Evolutionary conservation across 495 filamentous ascomycete species (phyloP).

Genomic region (Aspergillus ostianus): DNA sequence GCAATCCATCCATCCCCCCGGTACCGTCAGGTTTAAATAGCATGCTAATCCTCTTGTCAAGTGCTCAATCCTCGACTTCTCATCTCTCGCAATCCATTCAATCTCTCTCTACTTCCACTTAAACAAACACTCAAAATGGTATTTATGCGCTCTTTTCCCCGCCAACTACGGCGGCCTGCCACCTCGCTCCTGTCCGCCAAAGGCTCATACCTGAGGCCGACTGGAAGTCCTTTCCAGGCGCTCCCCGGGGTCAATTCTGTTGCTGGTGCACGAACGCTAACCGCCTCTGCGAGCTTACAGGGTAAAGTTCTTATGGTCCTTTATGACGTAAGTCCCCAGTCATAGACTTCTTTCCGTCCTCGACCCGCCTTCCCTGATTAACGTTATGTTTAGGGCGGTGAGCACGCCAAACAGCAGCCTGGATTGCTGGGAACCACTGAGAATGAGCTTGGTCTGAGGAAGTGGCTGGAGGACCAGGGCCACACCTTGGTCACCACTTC

Average conservation of each 20-base stretch:
- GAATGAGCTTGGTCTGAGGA: conserved; percentile 94
- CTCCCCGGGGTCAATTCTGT: conserved; percentile 37
- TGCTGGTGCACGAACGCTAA: conserved; percentile 52
- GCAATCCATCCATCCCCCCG: conserved; percentile 3
- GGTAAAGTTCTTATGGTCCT: conserved; percentile 73
- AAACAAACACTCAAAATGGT: conserved; percentile 57
- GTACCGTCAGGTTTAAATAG: conserved; percentile 16
- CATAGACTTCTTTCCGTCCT: background rate
- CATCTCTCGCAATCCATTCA: background rate
- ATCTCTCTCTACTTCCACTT: background rate
- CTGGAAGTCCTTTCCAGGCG: conserved; percentile 25
- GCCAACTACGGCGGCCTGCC: conserved; percentile 57
- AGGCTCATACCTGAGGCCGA: conserved; percentile 24
- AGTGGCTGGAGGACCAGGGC: conserved; percentile 94
- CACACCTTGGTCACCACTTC: conserved; percentile 96
- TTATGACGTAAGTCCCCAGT: conserved; percentile 63
- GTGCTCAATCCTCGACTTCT: background rate
- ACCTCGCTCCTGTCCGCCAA: conserved; percentile 50
- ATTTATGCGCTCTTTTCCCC: conserved; percentile 62
- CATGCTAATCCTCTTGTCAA: conserved; percentile 18
- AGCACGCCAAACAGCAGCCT: conserved; percentile 75
- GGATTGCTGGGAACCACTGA: conserved; percentile 90
- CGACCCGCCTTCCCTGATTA: background rate
- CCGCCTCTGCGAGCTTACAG: conserved; percentile 56
- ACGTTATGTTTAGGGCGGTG: conserved; percentile 50